Conservation (phyloP, 306 rosid species). For the Benincasa hispida region DNA sequence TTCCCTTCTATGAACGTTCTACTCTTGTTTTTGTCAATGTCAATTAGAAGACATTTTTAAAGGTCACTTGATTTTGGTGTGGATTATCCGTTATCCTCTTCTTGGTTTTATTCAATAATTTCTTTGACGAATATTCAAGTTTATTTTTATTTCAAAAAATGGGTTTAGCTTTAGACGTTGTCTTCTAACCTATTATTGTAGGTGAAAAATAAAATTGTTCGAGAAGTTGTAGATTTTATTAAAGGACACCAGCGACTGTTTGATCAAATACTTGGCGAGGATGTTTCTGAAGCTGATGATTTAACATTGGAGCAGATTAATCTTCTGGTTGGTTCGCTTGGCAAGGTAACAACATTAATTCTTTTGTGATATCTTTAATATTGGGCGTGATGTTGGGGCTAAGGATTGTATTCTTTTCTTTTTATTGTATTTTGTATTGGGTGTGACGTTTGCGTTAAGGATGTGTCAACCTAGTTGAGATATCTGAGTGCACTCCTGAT, state of each 20-base stretch:
- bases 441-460: too few species aligned
- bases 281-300: conserved; percentile 62
- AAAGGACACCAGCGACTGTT: conserved; percentile 72
- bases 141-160: not conserved
- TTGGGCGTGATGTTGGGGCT: too few species aligned
- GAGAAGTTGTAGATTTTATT: conserved; percentile 76
- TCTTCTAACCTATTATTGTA: conserved; percentile 13
- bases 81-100: not conserved
- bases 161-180: not conserved
- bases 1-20: not conserved
- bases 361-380: not conserved
- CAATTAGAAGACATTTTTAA: not conserved
- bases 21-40: not conserved
- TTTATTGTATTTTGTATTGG: too few species aligned
- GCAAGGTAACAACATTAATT: conserved; percentile 48
- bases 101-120: not conserved
- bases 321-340: conserved; percentile 79
- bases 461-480: too few species aligned
- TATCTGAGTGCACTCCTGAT: too few species aligned
- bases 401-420: too few species aligned
- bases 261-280: conserved; percentile 64
- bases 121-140: not conserved
- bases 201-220: conserved; percentile 92
- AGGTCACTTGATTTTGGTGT: not conserved
- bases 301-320: conserved; percentile 74